phyloP scores from a whole-genome alignment of 1,139 yeast species.

The Yamadazyma sp. region DNA sequence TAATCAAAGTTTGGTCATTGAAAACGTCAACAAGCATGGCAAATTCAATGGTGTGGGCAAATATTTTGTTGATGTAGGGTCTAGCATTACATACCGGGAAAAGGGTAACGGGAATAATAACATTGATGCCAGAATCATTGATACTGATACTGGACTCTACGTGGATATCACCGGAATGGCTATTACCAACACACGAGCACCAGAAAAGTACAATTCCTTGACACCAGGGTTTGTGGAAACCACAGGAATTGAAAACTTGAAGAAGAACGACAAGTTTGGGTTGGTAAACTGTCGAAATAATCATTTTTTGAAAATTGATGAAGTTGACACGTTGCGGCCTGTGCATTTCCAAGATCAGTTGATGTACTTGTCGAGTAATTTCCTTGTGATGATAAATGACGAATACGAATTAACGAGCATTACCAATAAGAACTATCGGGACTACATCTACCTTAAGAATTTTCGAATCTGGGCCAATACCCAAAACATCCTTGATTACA shows the following conservation, averaged over 20 bases:
- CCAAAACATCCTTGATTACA: slow-evolving; percentile 25
- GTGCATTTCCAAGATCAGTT: slow-evolving; percentile 35
- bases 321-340: slow-evolving; percentile 30
- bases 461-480: slow-evolving; percentile 36
- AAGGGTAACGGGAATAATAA: slow-evolving; percentile 34
- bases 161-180: slow-evolving; percentile 41
- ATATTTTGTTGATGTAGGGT: slow-evolving; percentile 34
- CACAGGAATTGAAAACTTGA: slow-evolving; percentile 11
- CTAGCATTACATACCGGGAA: slow-evolving; percentile 30
- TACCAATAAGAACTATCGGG: slow-evolving; percentile 24
- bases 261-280: slow-evolving; percentile 24
- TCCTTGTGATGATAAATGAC: slow-evolving; percentile 24
- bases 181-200: slow-evolving; percentile 28
- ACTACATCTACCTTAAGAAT: slow-evolving; percentile 29
- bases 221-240: slow-evolving; percentile 14
- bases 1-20: slow-evolving; percentile 40
- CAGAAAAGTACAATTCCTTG: slow-evolving; percentile 27
- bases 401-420: slow-evolving; percentile 31
- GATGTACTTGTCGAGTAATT: slow-evolving; percentile 34
- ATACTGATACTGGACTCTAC: slow-evolving; percentile 37
- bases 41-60: slow-evolving; percentile 30
- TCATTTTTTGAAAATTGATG: slow-evolving; percentile 36
- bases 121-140: slow-evolving; percentile 41
- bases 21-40: slow-evolving; percentile 22
- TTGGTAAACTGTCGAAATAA: slow-evolving; percentile 46